phyloP scores from a whole-genome alignment of 139 green algal species.

The Diplosphaera chodatii region DNA sequence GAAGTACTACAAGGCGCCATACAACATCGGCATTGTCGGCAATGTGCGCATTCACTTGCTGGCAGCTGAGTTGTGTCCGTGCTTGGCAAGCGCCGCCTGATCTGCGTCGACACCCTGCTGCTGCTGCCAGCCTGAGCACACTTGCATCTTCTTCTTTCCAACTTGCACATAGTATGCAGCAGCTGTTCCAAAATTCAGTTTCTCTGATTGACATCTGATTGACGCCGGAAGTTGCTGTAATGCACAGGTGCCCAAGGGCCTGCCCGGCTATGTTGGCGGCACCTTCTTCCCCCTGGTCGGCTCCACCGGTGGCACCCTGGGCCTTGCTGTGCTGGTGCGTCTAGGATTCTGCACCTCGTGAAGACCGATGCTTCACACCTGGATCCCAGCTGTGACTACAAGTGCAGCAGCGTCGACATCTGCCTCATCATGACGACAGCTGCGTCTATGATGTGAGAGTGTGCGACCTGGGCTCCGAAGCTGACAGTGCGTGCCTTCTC shows the following conservation, averaged over 20 bases:
- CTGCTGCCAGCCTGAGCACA: too few relatives aligned
- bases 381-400: too few relatives aligned
- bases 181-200: too few relatives aligned
- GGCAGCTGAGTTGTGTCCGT: conserved; percentile 1
- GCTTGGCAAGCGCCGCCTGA: too few relatives aligned
- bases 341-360: too few relatives aligned
- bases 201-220: background rate
- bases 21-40: conserved; percentile 25
- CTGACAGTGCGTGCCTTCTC: background rate
- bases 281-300: conserved; percentile 38
- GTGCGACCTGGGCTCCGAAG: too few relatives aligned
- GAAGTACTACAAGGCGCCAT: conserved; percentile 13
- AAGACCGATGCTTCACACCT: too few relatives aligned
- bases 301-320: conserved; percentile 27
- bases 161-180: too few relatives aligned
- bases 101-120: too few relatives aligned
- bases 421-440: conserved; percentile 1
- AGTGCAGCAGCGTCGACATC: too few relatives aligned
- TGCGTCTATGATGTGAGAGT: too few relatives aligned
- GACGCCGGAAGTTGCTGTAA: background rate
- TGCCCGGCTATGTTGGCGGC: conserved; percentile 20
- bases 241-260: conserved; percentile 16
- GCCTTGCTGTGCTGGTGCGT: conserved; percentile 29
- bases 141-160: too few relatives aligned
- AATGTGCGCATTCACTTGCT: conserved; percentile 23